Percentiles rank a stretch among this genome's conserved stretches.
Evolutionary conservation across 2,329 filamentous ascomycete species (phyloP).

Genomic region (Onygenales sp.): DNA sequence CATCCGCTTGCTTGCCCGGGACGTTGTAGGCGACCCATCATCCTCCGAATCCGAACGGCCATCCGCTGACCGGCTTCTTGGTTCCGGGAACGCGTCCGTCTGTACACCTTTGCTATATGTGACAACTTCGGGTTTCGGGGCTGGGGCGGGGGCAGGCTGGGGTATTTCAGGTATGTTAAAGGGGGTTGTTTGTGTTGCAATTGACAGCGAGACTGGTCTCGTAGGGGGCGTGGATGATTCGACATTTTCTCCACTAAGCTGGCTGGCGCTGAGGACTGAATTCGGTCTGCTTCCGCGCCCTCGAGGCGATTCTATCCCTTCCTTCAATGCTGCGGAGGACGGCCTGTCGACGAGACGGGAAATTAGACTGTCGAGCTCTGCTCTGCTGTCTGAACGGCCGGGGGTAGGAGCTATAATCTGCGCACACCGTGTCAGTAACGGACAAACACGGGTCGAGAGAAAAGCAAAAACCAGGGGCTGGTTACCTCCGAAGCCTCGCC

Average conservation of each 20-base stretch:
- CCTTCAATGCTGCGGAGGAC: constrained; percentile 56
- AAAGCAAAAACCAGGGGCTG: constrained; percentile 8
- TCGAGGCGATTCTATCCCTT: constrained; percentile 34
- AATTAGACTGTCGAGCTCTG: constrained; percentile 76
- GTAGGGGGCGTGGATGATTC: constrained; percentile 29
- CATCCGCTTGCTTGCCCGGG: constrained; percentile 56
- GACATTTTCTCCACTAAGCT: constrained; percentile 62
- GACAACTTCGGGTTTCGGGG: constrained; percentile 61
- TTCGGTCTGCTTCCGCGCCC: constrained; percentile 63
- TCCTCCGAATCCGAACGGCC: constrained; percentile 53
- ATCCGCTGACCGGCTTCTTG: constrained; percentile 43
- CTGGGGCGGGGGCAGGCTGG: constrained; percentile 46
- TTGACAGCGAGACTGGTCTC: constrained; percentile 34
- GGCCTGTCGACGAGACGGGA: constrained; percentile 71
- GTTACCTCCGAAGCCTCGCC: constrained; percentile 63
- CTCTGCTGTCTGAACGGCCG: constrained; percentile 53
- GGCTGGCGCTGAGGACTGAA: constrained; percentile 73
- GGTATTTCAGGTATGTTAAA: constrained; percentile 70
- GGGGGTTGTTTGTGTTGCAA: constrained; percentile 52
- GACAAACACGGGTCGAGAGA: background rate
- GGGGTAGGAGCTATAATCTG: constrained; percentile 47
- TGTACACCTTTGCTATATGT: constrained; percentile 97
- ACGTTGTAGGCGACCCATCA: constrained; percentile 46
- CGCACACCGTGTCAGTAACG: background rate
- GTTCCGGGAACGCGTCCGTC: constrained; percentile 62